Evolutionary conservation across 192 early-diverging fungal genomes (phyloP), one percentile per base, ranked within the genome.

Genomic region (Podila verticillata): DNA sequence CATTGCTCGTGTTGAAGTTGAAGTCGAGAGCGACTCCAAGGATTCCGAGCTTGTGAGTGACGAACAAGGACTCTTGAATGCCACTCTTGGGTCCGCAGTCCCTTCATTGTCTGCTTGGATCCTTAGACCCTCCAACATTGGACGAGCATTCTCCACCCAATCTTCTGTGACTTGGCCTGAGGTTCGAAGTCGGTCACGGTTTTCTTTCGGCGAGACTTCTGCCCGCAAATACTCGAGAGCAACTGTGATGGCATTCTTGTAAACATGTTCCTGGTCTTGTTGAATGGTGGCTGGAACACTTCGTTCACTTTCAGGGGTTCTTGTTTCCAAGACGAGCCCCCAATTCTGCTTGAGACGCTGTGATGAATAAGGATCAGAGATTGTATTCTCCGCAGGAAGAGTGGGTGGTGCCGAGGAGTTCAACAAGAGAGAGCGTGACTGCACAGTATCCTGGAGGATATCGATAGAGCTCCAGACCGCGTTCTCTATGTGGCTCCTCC

Each of bases 371-470:
- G 31, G 30, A 22, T 22, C 31, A 1, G 30, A 22, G 19, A 8
- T n/a, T 5, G 5, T 34, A 15, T 31, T 22, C 17, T 34, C 61
- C 3, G 32, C 30, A 22, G 31, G 31, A 32, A 44, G 58, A 60
- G 2, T 26, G 17, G 31, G 30, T 4, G 4, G 34, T 9, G 22
- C 13, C 4, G 15, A 15, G 3, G 39, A 44, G 39, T 44, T 44
- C 1, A 15, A 44, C 39, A 44, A 44, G 60, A n/a, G 3, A 48
- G 29, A 65, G 63, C 61, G n/a, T 63, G 59, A 2, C 39, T 34
- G 6, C 71, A 24, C 17, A 72, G 77, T 5, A 19, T 80, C 57
- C 54, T 80, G 66, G 4, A 80, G 70, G 5, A 71, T 61, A 58
- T 39, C 60, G 12, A 49, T 31, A 4, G 66, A 58, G 65, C 61